Base-by-base conservation (phyloP, 2,329 filamentous ascomycete genomes). In the Monosporascus sp. region DNA sequence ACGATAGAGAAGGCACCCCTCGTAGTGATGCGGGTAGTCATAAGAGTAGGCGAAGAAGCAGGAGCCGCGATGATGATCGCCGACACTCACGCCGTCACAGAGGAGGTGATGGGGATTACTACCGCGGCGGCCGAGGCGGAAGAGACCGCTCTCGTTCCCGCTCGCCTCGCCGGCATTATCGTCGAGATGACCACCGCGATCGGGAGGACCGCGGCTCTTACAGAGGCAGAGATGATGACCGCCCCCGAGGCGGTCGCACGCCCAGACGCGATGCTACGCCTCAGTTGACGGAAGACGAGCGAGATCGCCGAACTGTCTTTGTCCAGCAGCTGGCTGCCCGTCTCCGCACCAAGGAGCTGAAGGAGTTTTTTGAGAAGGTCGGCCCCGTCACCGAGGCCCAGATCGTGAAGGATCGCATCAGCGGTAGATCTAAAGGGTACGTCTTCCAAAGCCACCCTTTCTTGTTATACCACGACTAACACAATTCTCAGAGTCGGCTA, bases 351-450 rank as follows among this genome's bases (percentile, higher is more conserved):
- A 91, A 90, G 67, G 91, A 97, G 72, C 80, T 99, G 59, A 93
- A 95, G 71, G 83, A 86, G 57, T 99, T 99, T 72, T 99, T 99
- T 67, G 90, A 96, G 71, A 92, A 93, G 73, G 88, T 94, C 64
- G 94, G 94, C 58, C 86, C 89, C 39, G 94, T 99, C 52, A 95
- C 94, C 65, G 94, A 97, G 71, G 94, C 94, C 49, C 94, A 97
- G 76, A 99, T 99, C 66, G 94, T 99, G 50, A 97, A 97, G 74
- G 94, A 99, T 66, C 85, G 94, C 58, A 92, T 99, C 58, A 97
- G 91, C 74, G 90, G 91, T 64, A 89, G 94, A 74, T 97, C 92
- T 58, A 99, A 99, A 80, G 94, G 94, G 93, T 96, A 79, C 68
- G 88, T 68, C 5, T 17, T 27, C n/a, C 24, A 1, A 35, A 1